phyloP scores from a whole-genome alignment of 257 asterid species.

The Nemophila menziesii region DNA sequence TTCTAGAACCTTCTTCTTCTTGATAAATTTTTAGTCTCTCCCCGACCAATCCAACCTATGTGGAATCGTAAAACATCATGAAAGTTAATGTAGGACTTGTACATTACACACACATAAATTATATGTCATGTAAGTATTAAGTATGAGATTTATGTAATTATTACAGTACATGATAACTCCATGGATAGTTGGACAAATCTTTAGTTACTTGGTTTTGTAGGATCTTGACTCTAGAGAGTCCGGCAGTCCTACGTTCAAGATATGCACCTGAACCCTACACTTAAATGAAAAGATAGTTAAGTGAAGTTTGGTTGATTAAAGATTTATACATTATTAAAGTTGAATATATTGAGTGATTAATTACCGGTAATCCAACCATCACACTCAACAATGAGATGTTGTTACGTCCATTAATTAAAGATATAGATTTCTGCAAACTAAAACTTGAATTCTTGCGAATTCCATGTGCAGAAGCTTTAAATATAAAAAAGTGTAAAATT shows the following conservation, averaged over 20 bases:
- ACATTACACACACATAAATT: not conserved
- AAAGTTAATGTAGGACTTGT: not conserved
- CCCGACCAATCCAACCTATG: conserved; percentile 73
- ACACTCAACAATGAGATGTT: conserved; percentile 77
- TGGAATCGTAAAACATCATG: not conserved
- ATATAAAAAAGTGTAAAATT: not conserved
- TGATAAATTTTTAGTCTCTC: conserved; percentile 44
- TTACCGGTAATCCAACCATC: conserved; percentile 87
- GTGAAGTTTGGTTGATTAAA: no score
- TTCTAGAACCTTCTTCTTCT: conserved; percentile 27
- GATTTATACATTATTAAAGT: no score
- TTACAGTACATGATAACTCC: conserved; percentile 68
- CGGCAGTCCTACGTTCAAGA: conserved; percentile 54
- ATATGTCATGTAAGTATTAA: not conserved
- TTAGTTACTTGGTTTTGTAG: conserved; percentile 16
- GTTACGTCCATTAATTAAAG: conserved; percentile 59
- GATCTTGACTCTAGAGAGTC: conserved; percentile 32
- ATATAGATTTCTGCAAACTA: conserved; percentile 35
- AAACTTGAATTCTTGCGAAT: conserved; percentile 62
- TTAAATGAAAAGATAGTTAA: no score
- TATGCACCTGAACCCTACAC: conserved; percentile 69
- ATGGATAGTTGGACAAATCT: conserved; percentile 28
- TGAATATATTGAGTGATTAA: no score
- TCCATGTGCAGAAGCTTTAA: conserved; percentile 76
- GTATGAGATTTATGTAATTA: not conserved